Conservation (phyloP, 2,329 filamentous ascomycete species). For the Trichoderma lentiforme region DNA sequence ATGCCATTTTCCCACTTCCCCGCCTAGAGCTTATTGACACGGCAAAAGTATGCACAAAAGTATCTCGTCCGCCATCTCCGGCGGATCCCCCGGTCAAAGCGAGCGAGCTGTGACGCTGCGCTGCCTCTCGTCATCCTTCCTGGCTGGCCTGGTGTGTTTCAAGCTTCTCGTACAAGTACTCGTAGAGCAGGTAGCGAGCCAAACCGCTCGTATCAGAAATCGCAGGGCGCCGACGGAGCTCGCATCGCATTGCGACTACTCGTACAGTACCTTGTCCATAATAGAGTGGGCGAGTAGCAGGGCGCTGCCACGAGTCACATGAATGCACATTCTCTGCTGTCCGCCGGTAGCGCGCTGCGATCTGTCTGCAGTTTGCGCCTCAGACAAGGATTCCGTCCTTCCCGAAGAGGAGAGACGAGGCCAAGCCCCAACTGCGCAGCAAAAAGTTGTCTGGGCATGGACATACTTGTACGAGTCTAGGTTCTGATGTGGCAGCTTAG, state of each 20-base stretch:
- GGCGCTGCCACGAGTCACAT: slow-evolving; percentile 9
- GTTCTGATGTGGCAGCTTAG: slow-evolving; percentile 18
- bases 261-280: neutral
- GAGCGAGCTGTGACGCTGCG: neutral
- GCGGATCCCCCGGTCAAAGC: neutral
- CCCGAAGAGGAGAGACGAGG: slow-evolving; percentile 14
- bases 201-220: neutral
- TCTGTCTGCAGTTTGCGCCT: slow-evolving; percentile 5
- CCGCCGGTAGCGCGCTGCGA: slow-evolving; percentile 13
- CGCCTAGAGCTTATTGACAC: neutral
- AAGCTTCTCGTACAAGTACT: neutral
- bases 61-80: neutral
- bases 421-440: neutral
- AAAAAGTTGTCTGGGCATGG: neutral
- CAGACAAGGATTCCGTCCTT: slow-evolving; percentile 13
- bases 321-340: slow-evolving; percentile 3
- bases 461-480: neutral
- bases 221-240: neutral
- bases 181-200: neutral
- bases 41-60: neutral
- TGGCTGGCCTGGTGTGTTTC: neutral
- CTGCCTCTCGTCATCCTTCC: neutral
- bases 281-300: neutral
- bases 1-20: neutral
- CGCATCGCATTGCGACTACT: neutral